Conservation (phyloP, 345 rosid genomes). For the Arabis hirsuta region DNA sequence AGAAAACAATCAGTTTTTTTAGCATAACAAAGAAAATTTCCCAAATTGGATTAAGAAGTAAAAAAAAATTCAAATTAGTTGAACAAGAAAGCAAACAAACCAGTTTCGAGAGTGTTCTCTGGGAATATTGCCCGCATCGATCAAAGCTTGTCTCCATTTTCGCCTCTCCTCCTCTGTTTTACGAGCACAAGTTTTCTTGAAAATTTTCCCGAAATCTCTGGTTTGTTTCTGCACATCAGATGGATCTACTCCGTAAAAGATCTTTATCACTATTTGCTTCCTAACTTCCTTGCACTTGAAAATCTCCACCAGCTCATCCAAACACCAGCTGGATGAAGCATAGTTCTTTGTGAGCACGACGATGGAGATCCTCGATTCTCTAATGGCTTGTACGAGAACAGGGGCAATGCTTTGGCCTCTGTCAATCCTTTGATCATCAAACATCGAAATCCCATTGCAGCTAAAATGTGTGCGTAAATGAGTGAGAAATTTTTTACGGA, state of each 20-base stretch:
- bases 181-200: neutral
- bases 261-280: constrained; percentile 6
- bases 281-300: constrained; percentile 9
- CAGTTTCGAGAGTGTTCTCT: constrained; percentile 14
- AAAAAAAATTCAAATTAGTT: too few relatives aligned
- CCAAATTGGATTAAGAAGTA: too few relatives aligned
- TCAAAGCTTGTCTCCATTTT: constrained; percentile 27
- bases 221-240: constrained; percentile 11
- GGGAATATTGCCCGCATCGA: constrained; percentile 7
- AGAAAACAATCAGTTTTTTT: too few relatives aligned
- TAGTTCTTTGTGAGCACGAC: constrained; percentile 30
- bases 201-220: neutral
- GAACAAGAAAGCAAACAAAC: neutral
- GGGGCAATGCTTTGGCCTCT: neutral
- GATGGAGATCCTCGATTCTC: constrained; percentile 23
- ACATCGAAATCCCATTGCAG: too few relatives aligned
- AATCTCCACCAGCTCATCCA: too few relatives aligned
- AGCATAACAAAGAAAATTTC: too few relatives aligned
- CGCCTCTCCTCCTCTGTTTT: neutral
- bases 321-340: too few relatives aligned
- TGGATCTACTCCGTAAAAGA: constrained; percentile 23
- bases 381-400: constrained; percentile 2
- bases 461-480: constrained; percentile 6
- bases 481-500: constrained; percentile 25
- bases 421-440: too few relatives aligned